phyloP scores from a whole-genome alignment of 306 rosid species.

The Vicia villosa region DNA sequence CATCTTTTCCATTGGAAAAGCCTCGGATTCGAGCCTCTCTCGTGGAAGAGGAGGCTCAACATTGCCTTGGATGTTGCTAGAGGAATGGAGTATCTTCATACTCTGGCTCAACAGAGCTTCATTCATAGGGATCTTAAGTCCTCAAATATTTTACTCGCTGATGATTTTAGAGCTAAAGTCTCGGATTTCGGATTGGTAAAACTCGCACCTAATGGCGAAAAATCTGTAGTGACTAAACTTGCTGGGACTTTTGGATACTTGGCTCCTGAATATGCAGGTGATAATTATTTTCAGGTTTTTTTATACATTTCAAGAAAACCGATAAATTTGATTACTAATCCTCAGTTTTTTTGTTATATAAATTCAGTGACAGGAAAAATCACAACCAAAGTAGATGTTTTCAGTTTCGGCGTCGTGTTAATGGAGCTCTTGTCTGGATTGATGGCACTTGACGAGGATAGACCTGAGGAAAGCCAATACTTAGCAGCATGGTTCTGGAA shows the following conservation, averaged over 20 bases:
- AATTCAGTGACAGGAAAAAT: slow-evolving; percentile 94
- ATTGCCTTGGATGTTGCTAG: slow-evolving; percentile 97
- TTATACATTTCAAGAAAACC: no score
- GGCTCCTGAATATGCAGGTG: slow-evolving; percentile 99
- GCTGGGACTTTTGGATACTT: slow-evolving; percentile 98
- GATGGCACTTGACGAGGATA: slow-evolving; percentile 88
- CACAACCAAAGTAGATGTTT: slow-evolving; percentile 96
- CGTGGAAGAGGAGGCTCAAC: slow-evolving; percentile 95
- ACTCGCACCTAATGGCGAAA: slow-evolving; percentile 92
- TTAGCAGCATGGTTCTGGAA: slow-evolving; percentile 97
- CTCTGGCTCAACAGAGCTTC: slow-evolving; percentile 91
- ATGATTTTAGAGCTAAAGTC: slow-evolving; percentile 85
- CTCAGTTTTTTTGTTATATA: slow-evolving; percentile 31
- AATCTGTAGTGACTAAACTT: slow-evolving; percentile 84
- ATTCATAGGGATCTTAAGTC: slow-evolving; percentile 98
- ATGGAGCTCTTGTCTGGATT: slow-evolving; percentile 94
- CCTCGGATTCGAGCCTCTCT: slow-evolving; percentile 74
- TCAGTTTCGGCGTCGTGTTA: slow-evolving; percentile 96
- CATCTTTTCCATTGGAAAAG: slow-evolving; percentile 96
- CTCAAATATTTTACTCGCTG: slow-evolving; percentile 88
- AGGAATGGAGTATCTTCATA: slow-evolving; percentile 97
- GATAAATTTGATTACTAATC: slow-evolving; percentile 30
- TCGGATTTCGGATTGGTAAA: slow-evolving; percentile 98
- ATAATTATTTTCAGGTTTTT: background rate
- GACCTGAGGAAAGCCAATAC: slow-evolving; percentile 92